Evolutionary conservation across 306 rosid species (phyloP).

Genomic region (Macrotyloma uniflorum): DNA sequence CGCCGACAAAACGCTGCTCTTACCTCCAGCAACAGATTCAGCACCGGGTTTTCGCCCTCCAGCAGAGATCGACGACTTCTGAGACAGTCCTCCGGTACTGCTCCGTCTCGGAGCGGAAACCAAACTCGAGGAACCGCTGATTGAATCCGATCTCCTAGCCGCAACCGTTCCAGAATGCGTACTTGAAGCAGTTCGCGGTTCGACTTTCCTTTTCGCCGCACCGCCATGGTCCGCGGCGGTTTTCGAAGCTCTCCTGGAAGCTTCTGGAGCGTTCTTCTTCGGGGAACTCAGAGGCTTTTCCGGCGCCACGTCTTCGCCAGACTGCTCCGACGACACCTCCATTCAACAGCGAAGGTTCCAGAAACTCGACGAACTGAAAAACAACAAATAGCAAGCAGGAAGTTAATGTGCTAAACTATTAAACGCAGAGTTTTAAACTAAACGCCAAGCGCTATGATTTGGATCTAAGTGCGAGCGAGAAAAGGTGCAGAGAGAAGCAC

Average conservation of each 20-base stretch:
- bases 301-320: slow-evolving; percentile 40
- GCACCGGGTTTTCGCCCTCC: slow-evolving; percentile 39
- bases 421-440: slow-evolving; percentile 49
- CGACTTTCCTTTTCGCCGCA: slow-evolving; percentile 54
- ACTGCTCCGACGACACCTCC: slow-evolving; percentile 63
- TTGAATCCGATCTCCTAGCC: slow-evolving; percentile 52
- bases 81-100: slow-evolving; percentile 74
- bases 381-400: background rate
- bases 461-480: slow-evolving; percentile 28
- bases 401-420: background rate
- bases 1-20: slow-evolving; percentile 27
- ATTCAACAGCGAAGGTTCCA: slow-evolving; percentile 41
- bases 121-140: slow-evolving; percentile 46
- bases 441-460: slow-evolving; percentile 14
- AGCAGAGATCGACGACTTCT: slow-evolving; percentile 57
- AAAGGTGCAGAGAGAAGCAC: slow-evolving; percentile 5
- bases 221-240: slow-evolving; percentile 39
- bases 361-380: background rate
- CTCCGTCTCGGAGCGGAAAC: slow-evolving; percentile 61
- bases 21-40: slow-evolving; percentile 41
- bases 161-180: slow-evolving; percentile 31
- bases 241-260: slow-evolving; percentile 42
- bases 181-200: slow-evolving; percentile 44
- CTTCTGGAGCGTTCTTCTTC: slow-evolving; percentile 42
- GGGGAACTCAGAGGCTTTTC: slow-evolving; percentile 44